Percentiles rank a stretch among this genome's conserved stretches.
Conservation (phyloP, 805 yeast genomes). For the Peterozyma toletana region DNA sequence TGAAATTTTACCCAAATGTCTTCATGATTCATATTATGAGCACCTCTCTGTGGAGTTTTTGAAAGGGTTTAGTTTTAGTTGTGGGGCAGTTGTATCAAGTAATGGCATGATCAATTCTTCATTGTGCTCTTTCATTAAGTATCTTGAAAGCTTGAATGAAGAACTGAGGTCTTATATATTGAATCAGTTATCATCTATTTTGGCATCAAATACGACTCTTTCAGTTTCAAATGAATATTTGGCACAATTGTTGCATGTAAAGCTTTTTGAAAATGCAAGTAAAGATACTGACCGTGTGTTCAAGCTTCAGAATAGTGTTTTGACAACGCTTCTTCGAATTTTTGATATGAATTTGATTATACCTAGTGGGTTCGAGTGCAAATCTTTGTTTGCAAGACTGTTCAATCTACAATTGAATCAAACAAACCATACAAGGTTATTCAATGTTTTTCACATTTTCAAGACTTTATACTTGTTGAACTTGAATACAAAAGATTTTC, state of each 20-base stretch:
- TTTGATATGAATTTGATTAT: slow-evolving; percentile 29
- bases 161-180: slow-evolving; percentile 12
- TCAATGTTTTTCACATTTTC: slow-evolving; percentile 34
- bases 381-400: slow-evolving; percentile 35
- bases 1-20: slow-evolving; percentile 9
- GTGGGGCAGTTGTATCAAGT: slow-evolving; percentile 37
- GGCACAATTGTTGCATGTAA: not conserved
- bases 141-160: slow-evolving; percentile 13
- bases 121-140: slow-evolving; percentile 27
- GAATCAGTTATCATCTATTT: slow-evolving; percentile 17
- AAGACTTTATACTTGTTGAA: slow-evolving; percentile 24
- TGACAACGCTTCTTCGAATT: slow-evolving; percentile 25
- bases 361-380: slow-evolving; percentile 22
- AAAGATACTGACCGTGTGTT: slow-evolving; percentile 9
- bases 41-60: slow-evolving; percentile 32
- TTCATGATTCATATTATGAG: slow-evolving; percentile 5
- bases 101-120: slow-evolving; percentile 28
- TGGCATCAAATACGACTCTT: slow-evolving; percentile 15
- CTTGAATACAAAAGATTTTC: not conserved
- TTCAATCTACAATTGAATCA: slow-evolving; percentile 54
- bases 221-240: not conserved
- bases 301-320: slow-evolving; percentile 16
- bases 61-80: slow-evolving; percentile 46
- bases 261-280: not conserved
- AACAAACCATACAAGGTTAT: slow-evolving; percentile 27